A percentile compares a stretch with the other conserved stretches of the same genome.
phyloP scores from a whole-genome alignment of 371 early-diverging fungal genomes.

The Zancudomyces culisetae region DNA sequence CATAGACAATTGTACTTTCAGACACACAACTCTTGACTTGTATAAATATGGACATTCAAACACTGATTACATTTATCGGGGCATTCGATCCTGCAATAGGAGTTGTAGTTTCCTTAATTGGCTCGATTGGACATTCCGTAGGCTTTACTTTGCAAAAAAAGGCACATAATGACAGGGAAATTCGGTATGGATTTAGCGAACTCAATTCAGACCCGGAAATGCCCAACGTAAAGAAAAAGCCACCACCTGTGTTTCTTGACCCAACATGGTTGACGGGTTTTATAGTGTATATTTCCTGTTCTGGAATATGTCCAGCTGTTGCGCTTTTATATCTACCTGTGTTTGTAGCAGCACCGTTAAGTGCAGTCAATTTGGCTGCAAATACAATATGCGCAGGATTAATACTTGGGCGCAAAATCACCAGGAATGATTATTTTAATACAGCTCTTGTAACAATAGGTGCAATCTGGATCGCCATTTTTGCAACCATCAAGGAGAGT shows the following conservation, averaged over 20 bases:
- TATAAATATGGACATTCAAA: too few relatives aligned
- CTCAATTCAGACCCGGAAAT: background rate
- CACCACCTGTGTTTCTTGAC: slow-evolving; percentile 10
- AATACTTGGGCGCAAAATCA: slow-evolving; percentile 43
- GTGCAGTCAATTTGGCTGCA: slow-evolving; percentile 55
- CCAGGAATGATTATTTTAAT: slow-evolving; percentile 37
- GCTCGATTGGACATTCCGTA: slow-evolving; percentile 2
- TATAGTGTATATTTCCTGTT: slow-evolving; percentile 39
- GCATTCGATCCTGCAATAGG: background rate
- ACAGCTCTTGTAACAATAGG: slow-evolving; percentile 49
- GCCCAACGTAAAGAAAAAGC: background rate
- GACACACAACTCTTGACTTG: too few relatives aligned
- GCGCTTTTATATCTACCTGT: slow-evolving; percentile 64
- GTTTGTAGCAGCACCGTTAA: slow-evolving; percentile 63
- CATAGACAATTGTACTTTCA: too few relatives aligned
- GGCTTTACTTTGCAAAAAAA: slow-evolving; percentile 1
- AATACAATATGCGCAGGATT: slow-evolving; percentile 54
- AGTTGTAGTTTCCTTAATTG: background rate
- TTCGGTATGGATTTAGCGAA: background rate
- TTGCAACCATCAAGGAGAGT: slow-evolving; percentile 57
- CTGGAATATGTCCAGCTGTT: slow-evolving; percentile 47
- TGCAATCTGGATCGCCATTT: slow-evolving; percentile 44
- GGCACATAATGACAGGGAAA: background rate
- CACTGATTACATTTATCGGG: too few relatives aligned
- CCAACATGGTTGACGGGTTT: slow-evolving; percentile 41